Base-by-base conservation (phyloP, 139 green algal genomes). In the Ostreobium quekettii region DNA sequence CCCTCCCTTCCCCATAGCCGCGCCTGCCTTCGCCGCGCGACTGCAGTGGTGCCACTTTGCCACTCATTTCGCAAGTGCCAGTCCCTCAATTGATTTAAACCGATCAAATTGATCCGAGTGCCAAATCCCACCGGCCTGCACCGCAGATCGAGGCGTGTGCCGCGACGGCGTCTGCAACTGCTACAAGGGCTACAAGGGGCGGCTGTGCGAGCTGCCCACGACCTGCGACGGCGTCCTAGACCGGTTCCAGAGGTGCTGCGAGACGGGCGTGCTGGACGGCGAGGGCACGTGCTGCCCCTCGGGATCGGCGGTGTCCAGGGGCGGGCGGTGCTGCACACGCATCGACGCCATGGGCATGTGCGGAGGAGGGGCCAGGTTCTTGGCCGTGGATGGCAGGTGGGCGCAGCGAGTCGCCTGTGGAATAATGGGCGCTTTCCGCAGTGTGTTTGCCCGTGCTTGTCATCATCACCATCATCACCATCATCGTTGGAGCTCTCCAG, bases 131-230 rank as follows among this genome's bases (percentile, higher is more conserved):
- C n/a, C n/a, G n/a, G n/a, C n/a, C n/a, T n/a, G n/a, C n/a, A n/a
- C n/a, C n/a, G n/a, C 59, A 66, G 59, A 66, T 24, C 30, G 28
- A 15, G 59, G 59, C 6, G 29, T 66, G 19, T 66, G 59, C 29
- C n/a, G 24, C 8, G 47, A 66, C 47, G 59, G 59, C 7, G 28
- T 6, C 8, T 66, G 59, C 29, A 39, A 37, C 4, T 66, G 59
- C 59, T 66, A 42, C 59, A 5, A 66, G 29, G 59, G 59, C 6
- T 66, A 47, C 59, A 66, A 66, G 32, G 59, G 59, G 5, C 8
- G 6, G 15, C 47, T 42, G 6, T 66, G 59, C 29, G 26, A 66
- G 28, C 15, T 66, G 26, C n/a, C 6, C 7, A 15, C 8, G 6
- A 39, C 24, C 30, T 66, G 59, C 59, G 28, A 66, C 19, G 59